These are phyloP conservation scores for Sambucus nigra DNA, from an alignment of 129 eudicot genomes.

Conservation along the genomic window DNA sequence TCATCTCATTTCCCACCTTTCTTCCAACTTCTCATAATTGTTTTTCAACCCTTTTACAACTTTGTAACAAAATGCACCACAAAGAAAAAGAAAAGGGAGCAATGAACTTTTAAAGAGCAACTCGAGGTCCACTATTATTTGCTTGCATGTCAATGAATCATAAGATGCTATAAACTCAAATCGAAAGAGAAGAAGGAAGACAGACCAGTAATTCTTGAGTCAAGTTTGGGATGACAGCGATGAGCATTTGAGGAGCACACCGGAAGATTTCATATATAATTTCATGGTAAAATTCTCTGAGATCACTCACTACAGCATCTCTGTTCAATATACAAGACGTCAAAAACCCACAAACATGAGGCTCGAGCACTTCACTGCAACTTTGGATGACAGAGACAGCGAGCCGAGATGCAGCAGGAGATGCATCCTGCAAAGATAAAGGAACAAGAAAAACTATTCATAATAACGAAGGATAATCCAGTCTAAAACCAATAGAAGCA, in stretches of 20 bases:
- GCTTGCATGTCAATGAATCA: background rate
- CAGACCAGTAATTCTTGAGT: constrained; percentile 73
- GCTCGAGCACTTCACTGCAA: constrained; percentile 52
- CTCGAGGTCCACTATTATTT: background rate
- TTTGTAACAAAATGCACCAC: background rate
- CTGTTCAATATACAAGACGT: constrained; percentile 68
- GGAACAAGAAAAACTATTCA: background rate
- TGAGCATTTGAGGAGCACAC: constrained; percentile 69
- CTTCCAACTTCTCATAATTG: background rate
- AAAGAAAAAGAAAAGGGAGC: no score
- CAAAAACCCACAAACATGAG: constrained; percentile 58
- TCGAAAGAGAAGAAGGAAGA: constrained; percentile 2
- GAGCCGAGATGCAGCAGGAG: constrained; percentile 52
- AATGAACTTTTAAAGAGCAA: background rate
- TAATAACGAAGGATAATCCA: no score
- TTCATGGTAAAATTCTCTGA: constrained; percentile 75
- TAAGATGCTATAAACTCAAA: background rate
- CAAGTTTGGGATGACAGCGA: constrained; percentile 64
- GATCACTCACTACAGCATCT: constrained; percentile 54
- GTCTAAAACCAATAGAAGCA: no score
- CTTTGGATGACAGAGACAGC: constrained; percentile 67
- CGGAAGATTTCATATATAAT: constrained; percentile 56
- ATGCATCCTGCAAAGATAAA: constrained; percentile 42
- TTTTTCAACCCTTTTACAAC: background rate
- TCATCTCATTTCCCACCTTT: background rate